Percentiles rank a stretch among this genome's conserved stretches.
Evolutionary conservation across 148 eudicot species (phyloP).

Genomic region (Arctostaphylos glauca): DNA sequence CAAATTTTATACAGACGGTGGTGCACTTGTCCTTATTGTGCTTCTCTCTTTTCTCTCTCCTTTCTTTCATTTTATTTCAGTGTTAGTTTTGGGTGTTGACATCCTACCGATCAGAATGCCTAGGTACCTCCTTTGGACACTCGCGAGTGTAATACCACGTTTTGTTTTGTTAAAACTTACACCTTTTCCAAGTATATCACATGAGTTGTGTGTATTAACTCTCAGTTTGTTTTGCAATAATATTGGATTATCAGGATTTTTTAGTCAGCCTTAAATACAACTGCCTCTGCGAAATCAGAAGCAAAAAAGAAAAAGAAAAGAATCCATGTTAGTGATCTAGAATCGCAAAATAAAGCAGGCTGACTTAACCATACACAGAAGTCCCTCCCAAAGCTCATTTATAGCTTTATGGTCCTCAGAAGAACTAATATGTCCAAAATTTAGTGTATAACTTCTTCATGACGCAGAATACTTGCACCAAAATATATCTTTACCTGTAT

Average conservation of each 20-base stretch:
- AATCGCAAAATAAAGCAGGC: not conserved
- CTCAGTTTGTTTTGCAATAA: not conserved
- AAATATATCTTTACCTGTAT: constrained; percentile 9
- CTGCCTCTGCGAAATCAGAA: not conserved
- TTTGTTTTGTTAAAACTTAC: not conserved
- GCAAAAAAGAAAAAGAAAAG: not conserved
- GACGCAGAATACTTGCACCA: not conserved
- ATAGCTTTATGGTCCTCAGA: not conserved
- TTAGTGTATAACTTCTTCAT: not conserved
- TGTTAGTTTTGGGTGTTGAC: not conserved
- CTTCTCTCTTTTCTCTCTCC: not conserved
- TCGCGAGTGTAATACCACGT: too few relatives aligned
- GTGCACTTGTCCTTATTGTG: not conserved
- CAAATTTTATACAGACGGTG: not conserved
- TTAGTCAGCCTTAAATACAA: not conserved
- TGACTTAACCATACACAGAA: not conserved
- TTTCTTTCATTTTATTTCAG: not conserved
- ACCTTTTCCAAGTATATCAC: not conserved
- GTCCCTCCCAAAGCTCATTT: not conserved
- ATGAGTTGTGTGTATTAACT: not conserved
- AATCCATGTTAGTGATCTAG: not conserved
- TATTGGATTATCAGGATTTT: not conserved
- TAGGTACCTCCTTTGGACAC: too few relatives aligned
- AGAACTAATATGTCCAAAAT: not conserved
- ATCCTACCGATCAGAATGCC: too few relatives aligned